Evolutionary conservation across 495 filamentous ascomycete species (phyloP).

Genomic region (Aspergillus diversus): DNA sequence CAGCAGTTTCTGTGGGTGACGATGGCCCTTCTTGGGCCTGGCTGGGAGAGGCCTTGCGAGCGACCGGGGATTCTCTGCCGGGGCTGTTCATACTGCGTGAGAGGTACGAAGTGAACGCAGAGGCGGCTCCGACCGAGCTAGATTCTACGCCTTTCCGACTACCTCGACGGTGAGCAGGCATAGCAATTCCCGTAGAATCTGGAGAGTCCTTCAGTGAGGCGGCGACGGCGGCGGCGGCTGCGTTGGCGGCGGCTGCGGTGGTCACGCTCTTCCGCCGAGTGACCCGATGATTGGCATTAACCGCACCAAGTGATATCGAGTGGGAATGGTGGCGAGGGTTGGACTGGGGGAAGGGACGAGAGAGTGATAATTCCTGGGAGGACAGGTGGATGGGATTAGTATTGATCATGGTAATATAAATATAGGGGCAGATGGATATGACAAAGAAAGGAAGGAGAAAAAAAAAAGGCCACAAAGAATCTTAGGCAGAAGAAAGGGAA

Average conservation of each 20-base stretch:
- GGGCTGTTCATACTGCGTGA: conserved; percentile 57
- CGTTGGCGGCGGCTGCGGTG: conserved; percentile 72
- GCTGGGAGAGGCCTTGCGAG: conserved; percentile 50
- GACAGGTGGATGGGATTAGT: conserved; percentile 19
- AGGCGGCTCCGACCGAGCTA: conserved; percentile 41
- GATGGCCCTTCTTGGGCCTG: conserved; percentile 57
- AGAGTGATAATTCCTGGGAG: conserved; percentile 49
- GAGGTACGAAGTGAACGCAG: conserved; percentile 46
- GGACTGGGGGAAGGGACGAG: conserved; percentile 47
- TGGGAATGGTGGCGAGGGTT: conserved; percentile 79
- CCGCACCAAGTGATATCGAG: conserved; percentile 75
- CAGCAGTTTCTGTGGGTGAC: conserved; percentile 16
- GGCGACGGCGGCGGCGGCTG: conserved; percentile 74
- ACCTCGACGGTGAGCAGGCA: conserved; percentile 47
- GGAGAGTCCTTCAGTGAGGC: conserved; percentile 70
- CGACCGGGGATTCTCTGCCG: conserved; percentile 52
- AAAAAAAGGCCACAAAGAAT: conserved; percentile 2
- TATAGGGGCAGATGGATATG: too few species aligned
- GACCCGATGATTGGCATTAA: conserved; percentile 81
- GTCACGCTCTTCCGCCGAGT: conserved; percentile 93
- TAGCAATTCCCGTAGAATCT: conserved; percentile 42
- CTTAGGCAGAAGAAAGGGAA: conserved; percentile 7
- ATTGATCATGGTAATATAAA: neutral
- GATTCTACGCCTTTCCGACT: conserved; percentile 52
- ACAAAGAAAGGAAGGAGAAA: conserved; percentile 11